These are phyloP conservation scores for Calonectria leucothoes DNA, from an alignment of 2,329 filamentous ascomycete species.

Conservation along the genomic window DNA sequence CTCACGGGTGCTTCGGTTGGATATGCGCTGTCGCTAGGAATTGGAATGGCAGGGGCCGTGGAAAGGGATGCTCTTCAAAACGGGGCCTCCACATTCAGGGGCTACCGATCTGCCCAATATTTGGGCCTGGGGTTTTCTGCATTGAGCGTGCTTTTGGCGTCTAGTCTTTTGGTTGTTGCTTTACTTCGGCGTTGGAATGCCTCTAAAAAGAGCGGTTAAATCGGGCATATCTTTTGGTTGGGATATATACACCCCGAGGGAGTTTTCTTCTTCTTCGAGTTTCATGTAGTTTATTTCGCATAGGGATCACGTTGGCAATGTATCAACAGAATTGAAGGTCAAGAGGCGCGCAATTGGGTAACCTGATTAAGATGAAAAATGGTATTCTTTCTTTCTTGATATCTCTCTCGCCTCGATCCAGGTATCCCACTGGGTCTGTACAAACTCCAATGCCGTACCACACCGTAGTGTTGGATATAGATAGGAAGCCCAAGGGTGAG, in stretches of 20 bases:
- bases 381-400: constrained; percentile 37
- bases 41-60: constrained; percentile 41
- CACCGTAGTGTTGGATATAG: constrained; percentile 28
- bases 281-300: neutral
- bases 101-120: constrained; percentile 40
- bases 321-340: neutral
- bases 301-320: neutral
- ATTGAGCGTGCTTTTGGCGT: constrained; percentile 34
- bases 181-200: constrained; percentile 32
- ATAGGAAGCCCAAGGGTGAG: constrained; percentile 15
- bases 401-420: constrained; percentile 37
- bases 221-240: neutral
- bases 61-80: constrained; percentile 27
- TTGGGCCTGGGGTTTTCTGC: constrained; percentile 37
- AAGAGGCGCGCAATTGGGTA: neutral
- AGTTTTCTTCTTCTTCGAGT: neutral
- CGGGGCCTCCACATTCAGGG: constrained; percentile 24
- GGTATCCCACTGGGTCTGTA: constrained; percentile 40
- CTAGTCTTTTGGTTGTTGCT: constrained; percentile 30
- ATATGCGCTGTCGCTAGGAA: constrained; percentile 36
- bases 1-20: constrained; percentile 31
- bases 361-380: constrained; percentile 21
- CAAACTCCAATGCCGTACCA: constrained; percentile 41
- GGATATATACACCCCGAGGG: constrained; percentile 20
- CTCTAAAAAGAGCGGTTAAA: constrained; percentile 17